Evolutionary conservation across 768 basidiomycete species (phyloP).

Genomic region (Hydnomerulius pinastri): DNA sequence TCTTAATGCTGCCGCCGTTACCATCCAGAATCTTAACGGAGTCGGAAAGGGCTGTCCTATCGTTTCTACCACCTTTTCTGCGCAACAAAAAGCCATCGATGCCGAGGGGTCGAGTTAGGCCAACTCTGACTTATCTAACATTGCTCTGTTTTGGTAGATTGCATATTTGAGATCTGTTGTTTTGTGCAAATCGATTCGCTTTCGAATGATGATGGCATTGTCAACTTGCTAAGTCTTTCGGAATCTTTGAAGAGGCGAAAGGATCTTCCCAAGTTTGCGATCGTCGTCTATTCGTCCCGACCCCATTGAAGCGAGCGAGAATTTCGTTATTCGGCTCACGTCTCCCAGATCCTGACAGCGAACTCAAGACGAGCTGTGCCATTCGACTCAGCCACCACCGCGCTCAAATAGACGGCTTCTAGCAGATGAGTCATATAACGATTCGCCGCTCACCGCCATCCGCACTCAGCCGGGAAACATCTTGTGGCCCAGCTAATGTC

Average conservation of each 20-base stretch:
- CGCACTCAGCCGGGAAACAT: too few species aligned
- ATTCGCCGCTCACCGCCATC: neutral
- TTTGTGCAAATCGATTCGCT: neutral
- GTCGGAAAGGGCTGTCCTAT: slow-evolving; percentile 69
- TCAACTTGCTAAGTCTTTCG: neutral
- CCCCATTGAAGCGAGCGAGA: neutral
- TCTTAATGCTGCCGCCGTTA: slow-evolving; percentile 58
- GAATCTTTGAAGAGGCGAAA: too few species aligned
- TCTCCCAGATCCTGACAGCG: neutral
- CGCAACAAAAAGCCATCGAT: slow-evolving; percentile 28
- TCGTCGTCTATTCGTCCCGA: too few species aligned
- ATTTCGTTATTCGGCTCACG: neutral
- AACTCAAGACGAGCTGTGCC: neutral
- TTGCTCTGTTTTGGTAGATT: neutral
- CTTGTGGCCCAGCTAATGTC: too few species aligned
- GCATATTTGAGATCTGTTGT: neutral
- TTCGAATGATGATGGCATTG: neutral
- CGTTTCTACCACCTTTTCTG: slow-evolving; percentile 60
- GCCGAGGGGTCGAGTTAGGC: slow-evolving; percentile 11
- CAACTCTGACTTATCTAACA: neutral
- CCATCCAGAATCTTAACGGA: slow-evolving; percentile 72
- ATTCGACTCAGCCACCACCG: neutral
- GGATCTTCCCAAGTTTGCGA: neutral
- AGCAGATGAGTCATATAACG: neutral
- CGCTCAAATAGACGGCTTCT: neutral